Evolutionary conservation across 345 rosid genomes (phyloP).

Genomic region (Salix purpurea): DNA sequence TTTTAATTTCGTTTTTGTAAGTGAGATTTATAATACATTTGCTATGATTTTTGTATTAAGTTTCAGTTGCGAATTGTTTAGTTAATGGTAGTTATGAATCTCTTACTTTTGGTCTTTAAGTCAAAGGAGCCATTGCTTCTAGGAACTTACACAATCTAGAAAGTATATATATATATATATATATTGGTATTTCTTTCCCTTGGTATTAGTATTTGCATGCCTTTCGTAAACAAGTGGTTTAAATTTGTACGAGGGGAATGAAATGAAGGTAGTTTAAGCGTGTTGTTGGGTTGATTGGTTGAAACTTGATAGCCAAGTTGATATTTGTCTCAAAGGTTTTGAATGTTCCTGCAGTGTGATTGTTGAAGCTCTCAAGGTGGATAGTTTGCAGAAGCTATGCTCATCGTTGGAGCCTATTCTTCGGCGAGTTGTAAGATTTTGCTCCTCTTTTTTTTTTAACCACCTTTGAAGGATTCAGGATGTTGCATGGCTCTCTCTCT

Average conservation of each 20-base stretch:
- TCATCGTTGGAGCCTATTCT: slow-evolving; percentile 34
- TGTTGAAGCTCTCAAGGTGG: slow-evolving; percentile 35
- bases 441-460: neutral
- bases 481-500: neutral
- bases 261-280: neutral
- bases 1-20: neutral
- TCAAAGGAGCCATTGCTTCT: neutral
- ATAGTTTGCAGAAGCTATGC: slow-evolving; percentile 34
- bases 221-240: neutral
- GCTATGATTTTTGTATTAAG: neutral
- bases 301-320: neutral
- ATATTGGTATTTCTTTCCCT: neutral
- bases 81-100: neutral
- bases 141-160: neutral
- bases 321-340: neutral
- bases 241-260: neutral
- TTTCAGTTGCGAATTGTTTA: neutral
- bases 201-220: neutral
- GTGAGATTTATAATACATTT: neutral
- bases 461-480: neutral
- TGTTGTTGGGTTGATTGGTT: neutral
- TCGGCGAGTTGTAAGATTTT: slow-evolving; percentile 25
- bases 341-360: slow-evolving; percentile 25
- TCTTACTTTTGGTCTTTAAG: neutral
- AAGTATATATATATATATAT: neutral